phyloP scores from a whole-genome alignment of 768 basidiomycete species.

The Polyporus arcularius region DNA sequence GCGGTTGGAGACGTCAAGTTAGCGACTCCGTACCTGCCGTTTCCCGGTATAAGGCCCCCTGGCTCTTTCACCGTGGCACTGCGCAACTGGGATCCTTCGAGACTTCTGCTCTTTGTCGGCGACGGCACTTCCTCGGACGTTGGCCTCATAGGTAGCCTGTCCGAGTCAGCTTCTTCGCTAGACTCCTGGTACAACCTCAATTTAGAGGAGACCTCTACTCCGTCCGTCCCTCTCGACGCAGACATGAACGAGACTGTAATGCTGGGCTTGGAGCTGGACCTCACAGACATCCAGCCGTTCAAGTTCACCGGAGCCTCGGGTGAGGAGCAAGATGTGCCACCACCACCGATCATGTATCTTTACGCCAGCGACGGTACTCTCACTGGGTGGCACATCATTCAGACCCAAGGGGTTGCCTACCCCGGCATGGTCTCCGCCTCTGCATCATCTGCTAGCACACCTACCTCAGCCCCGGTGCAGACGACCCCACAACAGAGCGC shows the following conservation, averaged over 20 bases:
- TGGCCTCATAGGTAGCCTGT: slow-evolving; percentile 42
- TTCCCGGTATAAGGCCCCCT: slow-evolving; percentile 46
- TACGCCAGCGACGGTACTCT: slow-evolving; percentile 81
- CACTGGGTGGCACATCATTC: slow-evolving; percentile 70
- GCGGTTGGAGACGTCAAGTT: slow-evolving; percentile 40
- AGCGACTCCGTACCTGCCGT: slow-evolving; percentile 43
- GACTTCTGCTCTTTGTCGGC: slow-evolving; percentile 45
- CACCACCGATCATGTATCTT: slow-evolving; percentile 68
- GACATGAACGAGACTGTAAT: slow-evolving; percentile 71
- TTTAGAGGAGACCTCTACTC: slow-evolving; percentile 50
- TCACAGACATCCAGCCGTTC: slow-evolving; percentile 51
- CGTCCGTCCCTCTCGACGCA: slow-evolving; percentile 68
- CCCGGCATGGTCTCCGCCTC: slow-evolving; percentile 48
- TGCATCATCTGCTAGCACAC: neutral
- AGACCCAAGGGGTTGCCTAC: slow-evolving; percentile 54
- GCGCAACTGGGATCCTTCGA: slow-evolving; percentile 46
- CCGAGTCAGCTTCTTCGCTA: slow-evolving; percentile 21
- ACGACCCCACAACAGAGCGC: neutral
- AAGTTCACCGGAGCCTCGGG: slow-evolving; percentile 41
- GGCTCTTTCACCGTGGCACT: slow-evolving; percentile 43
- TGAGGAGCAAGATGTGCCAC: slow-evolving; percentile 43
- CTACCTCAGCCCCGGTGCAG: neutral
- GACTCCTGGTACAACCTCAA: slow-evolving; percentile 47
- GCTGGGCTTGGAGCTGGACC: slow-evolving; percentile 62
- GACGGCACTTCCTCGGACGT: slow-evolving; percentile 55